Base-by-base conservation (phyloP, 202 grass and related monocot species). In the Setaria italica region DNA sequence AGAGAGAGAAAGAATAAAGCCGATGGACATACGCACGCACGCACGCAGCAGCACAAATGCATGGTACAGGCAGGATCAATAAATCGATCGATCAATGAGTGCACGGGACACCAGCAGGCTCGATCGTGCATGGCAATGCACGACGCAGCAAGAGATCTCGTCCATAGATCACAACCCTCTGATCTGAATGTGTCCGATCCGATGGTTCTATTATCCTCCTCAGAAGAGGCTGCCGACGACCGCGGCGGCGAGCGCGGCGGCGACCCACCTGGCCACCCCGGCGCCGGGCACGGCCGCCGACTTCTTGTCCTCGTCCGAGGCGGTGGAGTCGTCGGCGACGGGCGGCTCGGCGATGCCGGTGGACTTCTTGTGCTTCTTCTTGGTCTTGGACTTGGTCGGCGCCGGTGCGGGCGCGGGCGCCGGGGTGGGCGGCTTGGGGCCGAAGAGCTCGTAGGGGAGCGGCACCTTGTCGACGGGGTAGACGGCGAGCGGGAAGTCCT, bases 401-500 rank as follows among this genome's bases (percentile, higher is more conserved):
- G 89, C 79, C 14, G 91, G 64, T 0, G 91, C 80, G 0, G 94
- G 93, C 0, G 91, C 83, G 0, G 92, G 89, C 1, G 94, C 90
- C 3, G 89, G 81, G 0, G 92, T 87, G 0, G 93, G 93, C n/a
- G 93, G 80, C 77, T 96, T 87, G 3, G 93, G 84, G 0, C 93
- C 96, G 56, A 96, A 99, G 9, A 99, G 86, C 77, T 89, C 88
- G 85, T 85, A 90, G 2, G 96, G 82, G 8, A 99, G 83, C 20
- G 94, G 85, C 37, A 96, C 82, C 88, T 91, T 96, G 37, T 88
- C 87, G 43, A 99, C 88, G 16, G 97, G 88, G 87, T 94, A 99
- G 25, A 92, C 71, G 39, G 93, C 87, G 35, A 94, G 84, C 6
- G 97, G 97, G 82, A 99, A 97, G 11, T 97, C 94, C 56, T 82